Evolutionary conservation across 2,329 filamentous ascomycete genomes (phyloP), one percentile per base, ranked within the genome.

Genomic region (Exserohilum turcica): DNA sequence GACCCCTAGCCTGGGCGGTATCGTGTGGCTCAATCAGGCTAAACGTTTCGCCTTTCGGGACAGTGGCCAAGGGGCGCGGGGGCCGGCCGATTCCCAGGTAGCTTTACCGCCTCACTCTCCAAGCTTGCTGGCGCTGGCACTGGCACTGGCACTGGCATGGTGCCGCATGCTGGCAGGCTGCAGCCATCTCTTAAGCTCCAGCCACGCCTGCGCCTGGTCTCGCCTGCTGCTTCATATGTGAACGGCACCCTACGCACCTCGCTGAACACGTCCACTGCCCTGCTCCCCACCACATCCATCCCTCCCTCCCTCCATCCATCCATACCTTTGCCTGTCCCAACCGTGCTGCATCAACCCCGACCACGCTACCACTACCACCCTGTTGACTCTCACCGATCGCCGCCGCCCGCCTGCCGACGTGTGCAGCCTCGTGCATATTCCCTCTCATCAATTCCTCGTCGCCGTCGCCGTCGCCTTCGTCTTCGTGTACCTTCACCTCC

Each of bases 21-120:
- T 58, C 54, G 59, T 42, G 59, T 60, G 59, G 64, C 66, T 57
- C 54, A 59, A 70, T 67, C 54, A 66, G 68, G 69, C 66, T 70
- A 67, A 69, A 66, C 59, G 62, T 61, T 66, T 67, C 59, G 57
- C 50, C 47, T 54, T n/a, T n/a, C n/a, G n/a, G n/a, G n/a, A n/a
- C n/a, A n/a, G n/a, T n/a, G n/a, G n/a, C n/a, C n/a, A n/a, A n/a
- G n/a, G n/a, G n/a, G 48, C 57, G 57, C 54, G 62, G 58, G 51
- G 51, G 42, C 31, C 56, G 48, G 54, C 48, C 56, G 49, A 51
- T 54, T 58, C 29, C 38, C 56, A 63, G 57, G 53, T 48, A 53
- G 52, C 56, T 57, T 60, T 65, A 54, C 60, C 64, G 64, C 64
- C 64, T 66, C 64, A 66, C 55, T 66, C 48, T 59, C 47, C 51